phyloP scores from a whole-genome alignment of 2,329 filamentous ascomycete species.

The Intubia oerlemansii region DNA sequence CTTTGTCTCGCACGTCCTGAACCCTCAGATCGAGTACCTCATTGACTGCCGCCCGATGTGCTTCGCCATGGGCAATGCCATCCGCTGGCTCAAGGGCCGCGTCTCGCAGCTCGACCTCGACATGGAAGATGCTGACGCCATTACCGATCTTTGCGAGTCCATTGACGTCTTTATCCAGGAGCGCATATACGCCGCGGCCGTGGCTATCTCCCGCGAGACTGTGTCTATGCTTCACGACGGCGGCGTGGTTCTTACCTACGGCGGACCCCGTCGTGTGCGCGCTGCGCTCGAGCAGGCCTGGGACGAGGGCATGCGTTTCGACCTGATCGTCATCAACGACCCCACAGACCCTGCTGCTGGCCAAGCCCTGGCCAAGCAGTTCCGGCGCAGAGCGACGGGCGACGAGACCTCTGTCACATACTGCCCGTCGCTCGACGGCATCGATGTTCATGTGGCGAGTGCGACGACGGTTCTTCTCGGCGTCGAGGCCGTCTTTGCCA shows the following conservation, averaged over 20 bases:
- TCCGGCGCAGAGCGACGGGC: constrained; percentile 17
- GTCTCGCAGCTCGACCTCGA: constrained; percentile 83
- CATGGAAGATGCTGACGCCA: constrained; percentile 61
- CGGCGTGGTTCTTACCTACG: constrained; percentile 72
- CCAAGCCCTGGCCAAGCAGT: constrained; percentile 40
- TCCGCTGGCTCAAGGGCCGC: constrained; percentile 80
- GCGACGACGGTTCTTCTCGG: constrained; percentile 59
- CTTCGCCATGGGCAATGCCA: constrained; percentile 92
- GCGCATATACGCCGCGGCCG: constrained; percentile 68
- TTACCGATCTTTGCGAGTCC: constrained; percentile 51
- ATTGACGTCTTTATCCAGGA: constrained; percentile 86
- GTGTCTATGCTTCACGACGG: constrained; percentile 55
- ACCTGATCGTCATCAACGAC: constrained; percentile 67
- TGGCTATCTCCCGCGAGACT: constrained; percentile 62
- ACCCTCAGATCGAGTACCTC: constrained; percentile 87
- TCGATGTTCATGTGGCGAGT: constrained; percentile 48
- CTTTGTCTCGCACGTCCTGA: constrained; percentile 75
- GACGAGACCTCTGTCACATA: constrained; percentile 53
- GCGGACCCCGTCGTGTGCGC: constrained; percentile 70
- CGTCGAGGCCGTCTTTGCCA: constrained; percentile 87
- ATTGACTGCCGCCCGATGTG: constrained; percentile 88
- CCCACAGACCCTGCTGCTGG: constrained; percentile 29
- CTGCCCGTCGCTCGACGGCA: constrained; percentile 51
- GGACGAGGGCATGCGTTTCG: constrained; percentile 49
- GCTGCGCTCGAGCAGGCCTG: constrained; percentile 57